Base-by-base conservation (phyloP, 805 yeast genomes). In the Blastobotrys terrestris region DNA sequence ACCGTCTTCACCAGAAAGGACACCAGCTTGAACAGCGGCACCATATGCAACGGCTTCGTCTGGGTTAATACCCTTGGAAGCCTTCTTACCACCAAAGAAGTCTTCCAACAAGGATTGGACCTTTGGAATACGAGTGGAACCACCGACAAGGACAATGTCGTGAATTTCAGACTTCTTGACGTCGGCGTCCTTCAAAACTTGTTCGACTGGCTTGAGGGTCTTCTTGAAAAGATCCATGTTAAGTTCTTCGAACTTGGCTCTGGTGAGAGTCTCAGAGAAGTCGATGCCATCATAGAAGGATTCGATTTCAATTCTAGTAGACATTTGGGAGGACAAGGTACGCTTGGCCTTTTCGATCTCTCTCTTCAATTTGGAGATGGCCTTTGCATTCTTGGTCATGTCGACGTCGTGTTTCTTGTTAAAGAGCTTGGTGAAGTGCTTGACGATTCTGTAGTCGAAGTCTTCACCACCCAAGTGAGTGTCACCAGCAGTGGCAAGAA, bases 11-110 rank as follows among this genome's bases (percentile, higher is more conserved):
- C 98, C 98, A 53, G 95, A 83, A 60, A 92, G 77, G 63, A 92
- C 95, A 78, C 98, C 98, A 54, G 96, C 98, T 78, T 92, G 99
- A 59, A 92, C 97, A 59, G 99, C 97, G 57, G 98, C 98, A 81
- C 99, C 99, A 66, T 84, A 92, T 44, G 98, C 99, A 67, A 92
- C 98, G 71, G 99, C 99, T 79, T 92, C 99, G 77, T 92, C 99
- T 59, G 99, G 98, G 79, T 92, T 92, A 68, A 92, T 92, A 66
- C 96, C 92, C 81, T 91, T 92, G 62, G 96, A 88, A 60, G 95
- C 92, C 75, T 90, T 90, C 80, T 94, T 92, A 66, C 96, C 96
- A 67, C 85, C 83, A 70, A 92, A 92, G 81, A 74, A 90, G 60
- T 85, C 80, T 75, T 92, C 95, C 63, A 92, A 80, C 66, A 92